Percentiles rank a stretch among this genome's conserved stretches.
phyloP scores from a whole-genome alignment of 2,329 filamentous ascomycete genomes.

The Pestalotiopsis sp. region DNA sequence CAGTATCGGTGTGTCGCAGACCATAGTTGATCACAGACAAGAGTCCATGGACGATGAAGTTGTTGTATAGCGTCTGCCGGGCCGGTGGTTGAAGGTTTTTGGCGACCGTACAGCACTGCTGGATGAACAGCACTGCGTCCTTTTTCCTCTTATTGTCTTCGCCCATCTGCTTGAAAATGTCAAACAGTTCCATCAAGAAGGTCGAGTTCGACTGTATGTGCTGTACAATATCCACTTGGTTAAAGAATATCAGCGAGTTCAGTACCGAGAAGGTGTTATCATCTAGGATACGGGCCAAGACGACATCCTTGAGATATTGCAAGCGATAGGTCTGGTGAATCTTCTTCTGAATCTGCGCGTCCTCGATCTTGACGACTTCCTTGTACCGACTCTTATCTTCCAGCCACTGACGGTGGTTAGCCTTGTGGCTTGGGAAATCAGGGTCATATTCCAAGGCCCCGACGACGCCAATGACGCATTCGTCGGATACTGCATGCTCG shows the following conservation, averaged over 20 bases:
- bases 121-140: slow-evolving; percentile 93
- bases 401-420: slow-evolving; percentile 93
- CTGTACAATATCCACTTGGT: slow-evolving; percentile 96
- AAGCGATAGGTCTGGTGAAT: slow-evolving; percentile 96
- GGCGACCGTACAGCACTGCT: slow-evolving; percentile 91
- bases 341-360: slow-evolving; percentile 79
- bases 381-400: slow-evolving; percentile 89
- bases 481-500: slow-evolving; percentile 88
- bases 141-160: slow-evolving; percentile 76
- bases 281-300: slow-evolving; percentile 91
- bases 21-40: slow-evolving; percentile 91
- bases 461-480: slow-evolving; percentile 87
- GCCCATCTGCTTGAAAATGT: slow-evolving; percentile 73
- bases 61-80: slow-evolving; percentile 81
- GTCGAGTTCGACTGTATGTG: slow-evolving; percentile 81
- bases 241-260: slow-evolving; percentile 98
- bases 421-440: slow-evolving; percentile 96
- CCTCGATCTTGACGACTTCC: slow-evolving; percentile 91
- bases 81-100: slow-evolving; percentile 89
- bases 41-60: slow-evolving; percentile 85
- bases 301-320: slow-evolving; percentile 98
- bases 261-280: slow-evolving; percentile 97
- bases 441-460: slow-evolving; percentile 97
- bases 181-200: slow-evolving; percentile 85
- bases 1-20: slow-evolving; percentile 79